Evolutionary conservation across 257 asterid genomes (phyloP), one percentile per base, ranked within the genome.

Genomic region (Salvia splendens): DNA sequence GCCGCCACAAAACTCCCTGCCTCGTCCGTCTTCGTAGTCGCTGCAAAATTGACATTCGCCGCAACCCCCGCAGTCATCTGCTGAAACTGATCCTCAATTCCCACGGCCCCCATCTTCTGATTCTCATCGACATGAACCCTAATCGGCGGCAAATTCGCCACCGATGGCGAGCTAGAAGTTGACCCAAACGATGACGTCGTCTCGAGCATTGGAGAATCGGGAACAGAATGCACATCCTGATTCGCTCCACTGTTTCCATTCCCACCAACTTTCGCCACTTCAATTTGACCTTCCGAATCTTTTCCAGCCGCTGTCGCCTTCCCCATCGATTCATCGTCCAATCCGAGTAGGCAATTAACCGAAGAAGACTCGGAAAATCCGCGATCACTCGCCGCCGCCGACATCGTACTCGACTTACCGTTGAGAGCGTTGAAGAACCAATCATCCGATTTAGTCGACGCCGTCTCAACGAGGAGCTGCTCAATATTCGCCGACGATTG

Each of bases 121-220:
- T 73, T 84, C 76, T 90, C 99, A 43, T 86, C 97, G n/a, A 78
- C 79, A 14, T 78, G 89, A 11, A 88, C 95, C 84, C 75, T 86
- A 47, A 89, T 85, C 69, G 91, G 96, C 4, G 95, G 91, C 78
- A 89, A 82, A 77, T 85, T 87, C n/a, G 77, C 85, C 79, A 83
- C 68, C 0, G 95, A 84, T 9, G 96, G 96, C 20, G 91, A 76
- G 36, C 96, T 85, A 3, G 95, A 87, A 1, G 87, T 85, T 6
- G 97, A 94, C 46, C 95, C 99, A 53, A 88, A 94, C 35, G 99
- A 88, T 73, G 99, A 91, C 41, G 81, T 52, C 16, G 90, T 87
- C 28, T 83, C 96, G 6, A 84, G 74, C 86, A 87, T 85, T 5
- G 97, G 99, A 2, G 96, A 93, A 82, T 86, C 95, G 15, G 95